Percentiles rank a stretch among this genome's conserved stretches.
Evolutionary conservation across 2,329 filamentous ascomycete species (phyloP).

Genomic region (Trichophaea hybrida): DNA sequence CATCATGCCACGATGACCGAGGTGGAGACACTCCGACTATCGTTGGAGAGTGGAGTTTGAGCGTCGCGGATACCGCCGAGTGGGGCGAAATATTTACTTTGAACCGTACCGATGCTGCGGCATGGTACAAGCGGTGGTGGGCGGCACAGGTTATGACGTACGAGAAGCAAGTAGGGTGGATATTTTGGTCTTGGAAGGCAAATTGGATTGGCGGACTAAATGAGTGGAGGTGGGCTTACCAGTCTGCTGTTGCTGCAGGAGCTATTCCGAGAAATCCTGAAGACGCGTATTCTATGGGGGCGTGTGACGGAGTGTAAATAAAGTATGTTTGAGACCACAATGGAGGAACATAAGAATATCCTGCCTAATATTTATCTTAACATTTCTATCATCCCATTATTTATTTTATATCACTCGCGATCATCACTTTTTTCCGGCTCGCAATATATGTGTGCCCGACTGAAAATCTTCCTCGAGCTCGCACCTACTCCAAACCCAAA

Average conservation of each 20-base stretch:
- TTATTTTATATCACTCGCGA: too few relatives aligned
- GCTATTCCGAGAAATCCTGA: slow-evolving; percentile 31
- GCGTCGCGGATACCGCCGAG: slow-evolving; percentile 38
- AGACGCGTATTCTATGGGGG: slow-evolving; percentile 14
- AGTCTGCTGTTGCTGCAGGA: slow-evolving; percentile 33
- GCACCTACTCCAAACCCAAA: slow-evolving; percentile 21
- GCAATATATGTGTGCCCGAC: not conserved
- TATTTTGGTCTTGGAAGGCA: slow-evolving; percentile 49
- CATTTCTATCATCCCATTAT: too few relatives aligned
- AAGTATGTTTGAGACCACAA: too few relatives aligned
- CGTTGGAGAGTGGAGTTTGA: slow-evolving; percentile 46
- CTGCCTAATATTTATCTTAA: too few relatives aligned
- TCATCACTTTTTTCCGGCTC: too few relatives aligned
- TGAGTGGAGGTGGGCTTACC: slow-evolving; percentile 40
- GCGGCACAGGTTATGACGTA: slow-evolving; percentile 43
- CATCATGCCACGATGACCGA: slow-evolving; percentile 39
- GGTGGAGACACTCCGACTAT: slow-evolving; percentile 36
- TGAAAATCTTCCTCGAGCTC: not conserved
- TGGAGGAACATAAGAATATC: too few relatives aligned
- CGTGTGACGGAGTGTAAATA: slow-evolving; percentile 9
- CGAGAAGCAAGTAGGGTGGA: slow-evolving; percentile 42
- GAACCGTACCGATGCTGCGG: slow-evolving; percentile 28
- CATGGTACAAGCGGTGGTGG: slow-evolving; percentile 45
- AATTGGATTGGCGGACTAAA: slow-evolving; percentile 30
- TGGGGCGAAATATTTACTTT: slow-evolving; percentile 32